Conservation (phyloP, 768 basidiomycete genomes). For the Fomitopsis pulvina region DNA sequence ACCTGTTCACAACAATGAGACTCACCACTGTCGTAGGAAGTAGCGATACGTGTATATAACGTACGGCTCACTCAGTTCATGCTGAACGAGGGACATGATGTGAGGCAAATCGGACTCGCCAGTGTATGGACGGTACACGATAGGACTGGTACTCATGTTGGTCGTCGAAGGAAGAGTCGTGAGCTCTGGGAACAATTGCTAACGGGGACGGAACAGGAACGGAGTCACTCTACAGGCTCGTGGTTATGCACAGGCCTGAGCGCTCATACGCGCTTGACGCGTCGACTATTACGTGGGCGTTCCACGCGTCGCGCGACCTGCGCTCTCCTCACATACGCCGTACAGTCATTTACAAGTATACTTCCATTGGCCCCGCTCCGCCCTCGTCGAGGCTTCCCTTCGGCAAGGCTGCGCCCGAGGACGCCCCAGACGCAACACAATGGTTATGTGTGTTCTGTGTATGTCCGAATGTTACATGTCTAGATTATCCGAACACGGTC, state of each 20-base stretch:
- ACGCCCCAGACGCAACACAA: too few species aligned
- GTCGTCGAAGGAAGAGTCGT: background rate
- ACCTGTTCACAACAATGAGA: slow-evolving; percentile 5
- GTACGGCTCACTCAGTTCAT: slow-evolving; percentile 92
- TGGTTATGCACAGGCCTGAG: background rate
- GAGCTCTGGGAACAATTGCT: background rate
- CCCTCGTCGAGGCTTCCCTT: too few species aligned
- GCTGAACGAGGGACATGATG: slow-evolving; percentile 85
- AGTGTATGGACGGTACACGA: slow-evolving; percentile 64
- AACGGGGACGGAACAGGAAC: slow-evolving; percentile 5
- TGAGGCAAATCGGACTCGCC: slow-evolving; percentile 76
- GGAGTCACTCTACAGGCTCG: slow-evolving; percentile 3
- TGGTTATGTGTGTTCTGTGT: too few species aligned
- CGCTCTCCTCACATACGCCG: too few species aligned
- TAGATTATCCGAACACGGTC: too few species aligned
- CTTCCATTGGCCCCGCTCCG: too few species aligned
- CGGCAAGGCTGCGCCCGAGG: too few species aligned
- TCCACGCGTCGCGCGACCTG: background rate
- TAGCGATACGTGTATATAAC: slow-evolving; percentile 96
- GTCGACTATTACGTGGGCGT: background rate
- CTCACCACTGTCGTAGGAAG: slow-evolving; percentile 94
- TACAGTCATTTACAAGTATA: too few species aligned
- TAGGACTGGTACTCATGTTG: slow-evolving; percentile 19
- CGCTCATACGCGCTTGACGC: background rate
- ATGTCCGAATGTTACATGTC: too few species aligned